These are phyloP conservation scores for Talaromyces verruculosus DNA, from an alignment of 2,329 filamentous ascomycete species.

Conservation along the genomic window DNA sequence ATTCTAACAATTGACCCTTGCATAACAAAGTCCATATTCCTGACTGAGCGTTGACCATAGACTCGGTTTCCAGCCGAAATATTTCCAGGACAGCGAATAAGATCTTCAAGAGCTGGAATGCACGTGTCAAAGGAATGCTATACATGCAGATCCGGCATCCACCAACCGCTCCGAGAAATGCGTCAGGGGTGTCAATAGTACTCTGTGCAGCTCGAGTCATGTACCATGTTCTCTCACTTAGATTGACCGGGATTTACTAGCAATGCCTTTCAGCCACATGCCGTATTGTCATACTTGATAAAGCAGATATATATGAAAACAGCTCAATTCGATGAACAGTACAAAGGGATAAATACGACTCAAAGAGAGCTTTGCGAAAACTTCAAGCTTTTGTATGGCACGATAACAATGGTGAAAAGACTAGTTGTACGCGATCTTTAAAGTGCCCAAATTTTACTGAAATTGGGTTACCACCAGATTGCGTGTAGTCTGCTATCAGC, in stretches of 20 bases:
- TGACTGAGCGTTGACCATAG: not conserved
- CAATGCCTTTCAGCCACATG: not conserved
- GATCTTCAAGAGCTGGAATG: not conserved
- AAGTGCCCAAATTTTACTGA: not conserved
- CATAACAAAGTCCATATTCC: not conserved
- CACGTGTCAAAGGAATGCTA: slow-evolving; percentile 3
- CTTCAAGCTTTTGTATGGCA: not conserved
- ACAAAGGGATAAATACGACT: not conserved
- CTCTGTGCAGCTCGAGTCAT: not conserved
- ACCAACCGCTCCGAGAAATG: not conserved
- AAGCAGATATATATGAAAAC: not conserved
- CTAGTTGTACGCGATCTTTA: not conserved
- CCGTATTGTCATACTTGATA: not conserved
- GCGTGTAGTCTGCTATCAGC: not conserved
- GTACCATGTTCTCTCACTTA: not conserved
- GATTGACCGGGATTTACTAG: too few species aligned
- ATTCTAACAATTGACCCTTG: not conserved
- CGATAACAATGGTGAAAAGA: not conserved
- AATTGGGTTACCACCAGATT: not conserved
- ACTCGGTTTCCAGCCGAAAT: not conserved
- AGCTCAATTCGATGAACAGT: not conserved
- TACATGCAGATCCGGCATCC: not conserved
- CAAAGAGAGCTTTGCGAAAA: not conserved
- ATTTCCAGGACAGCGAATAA: not conserved
- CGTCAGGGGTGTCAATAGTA: not conserved